Evolutionary conservation across 1,139 yeast genomes (phyloP).

Genomic region (Diutina rugosa): DNA sequence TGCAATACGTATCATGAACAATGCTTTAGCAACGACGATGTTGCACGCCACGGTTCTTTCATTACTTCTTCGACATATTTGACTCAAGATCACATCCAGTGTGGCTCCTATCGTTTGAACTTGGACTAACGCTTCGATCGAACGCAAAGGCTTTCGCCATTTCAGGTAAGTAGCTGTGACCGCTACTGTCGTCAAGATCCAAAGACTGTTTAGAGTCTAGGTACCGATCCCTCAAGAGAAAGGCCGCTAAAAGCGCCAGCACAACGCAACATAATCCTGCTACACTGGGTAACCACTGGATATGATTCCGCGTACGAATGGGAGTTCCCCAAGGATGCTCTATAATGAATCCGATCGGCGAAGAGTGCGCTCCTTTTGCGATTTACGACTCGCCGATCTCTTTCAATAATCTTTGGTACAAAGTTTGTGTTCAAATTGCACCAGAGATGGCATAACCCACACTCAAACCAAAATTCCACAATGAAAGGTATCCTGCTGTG

Average conservation of each 20-base stretch:
- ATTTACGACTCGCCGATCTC: slow-evolving; percentile 4
- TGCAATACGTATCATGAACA: too few species aligned
- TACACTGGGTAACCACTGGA: background rate
- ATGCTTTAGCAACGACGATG: too few species aligned
- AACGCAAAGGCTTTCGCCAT: too few species aligned
- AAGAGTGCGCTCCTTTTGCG: slow-evolving; percentile 16
- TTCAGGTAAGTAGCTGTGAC: too few species aligned
- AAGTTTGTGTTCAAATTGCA: slow-evolving; percentile 1
- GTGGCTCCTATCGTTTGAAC: too few species aligned
- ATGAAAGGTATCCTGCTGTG: background rate
- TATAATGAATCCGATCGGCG: slow-evolving; percentile 16
- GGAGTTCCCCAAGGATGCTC: slow-evolving; percentile 20
- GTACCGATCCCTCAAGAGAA: background rate
- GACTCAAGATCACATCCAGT: too few species aligned
- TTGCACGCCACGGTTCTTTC: too few species aligned
- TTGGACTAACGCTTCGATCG: too few species aligned
- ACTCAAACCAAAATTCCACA: background rate
- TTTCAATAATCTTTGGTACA: slow-evolving; percentile 13
- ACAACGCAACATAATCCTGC: background rate
- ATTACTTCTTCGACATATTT: too few species aligned
- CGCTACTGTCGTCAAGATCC: too few species aligned
- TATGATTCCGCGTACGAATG: slow-evolving; percentile 13
- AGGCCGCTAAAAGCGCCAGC: background rate
- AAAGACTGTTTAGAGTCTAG: too few species aligned
- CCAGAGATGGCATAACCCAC: background rate